Base-by-base conservation (phyloP, 192 early-diverging fungal species). In the Coemansia sp. region DNA sequence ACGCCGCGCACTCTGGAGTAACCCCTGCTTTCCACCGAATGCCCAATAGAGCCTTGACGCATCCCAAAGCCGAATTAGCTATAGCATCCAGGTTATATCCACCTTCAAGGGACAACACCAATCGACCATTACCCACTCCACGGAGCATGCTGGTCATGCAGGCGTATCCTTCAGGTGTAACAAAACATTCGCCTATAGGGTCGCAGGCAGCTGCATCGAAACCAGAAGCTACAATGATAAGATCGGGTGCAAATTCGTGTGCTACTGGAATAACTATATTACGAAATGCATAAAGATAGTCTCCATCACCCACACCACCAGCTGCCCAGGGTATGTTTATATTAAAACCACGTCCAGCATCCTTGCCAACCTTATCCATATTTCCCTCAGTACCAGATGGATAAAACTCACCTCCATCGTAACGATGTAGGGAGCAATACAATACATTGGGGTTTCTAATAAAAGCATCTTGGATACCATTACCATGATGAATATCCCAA, bases 401-500 rank as follows among this genome's bases (percentile, higher is more conserved):
- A 62, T 91, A 97, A 38, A 95, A 95, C 7, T 67, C 55, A 5
- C 77, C 85, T 24, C 81, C 58, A 15, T 95, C 90, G 62, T 86
- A 86, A 1, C 92, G 81, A 70, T 95, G 93, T n/a, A 97, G 55
- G 29, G 90, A 93, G 34, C 90, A 77, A 50, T 92, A 94, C 10
- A 95, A 72, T 1, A 95, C 89, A 53, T 83, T 71, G 5, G 83
- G 80, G 48, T 94, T 85, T 2, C 79, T 50, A 60, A 84, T 84
- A 48, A 97, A 97, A 1, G 78, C 73, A 4, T 86, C 80, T 41
- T 97, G 92, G 25, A 88, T 95, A 3, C 94, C 94, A 58, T 97
- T 97, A 6, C 93, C 94, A 55, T 95, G 93, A 63, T 97, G 94
- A 15, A 95, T 76, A 57, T 97, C 94, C 93, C 94, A 97, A 54